Conservation (phyloP, 2,329 filamentous ascomycete species). For the Hyphodiscus sp. region DNA sequence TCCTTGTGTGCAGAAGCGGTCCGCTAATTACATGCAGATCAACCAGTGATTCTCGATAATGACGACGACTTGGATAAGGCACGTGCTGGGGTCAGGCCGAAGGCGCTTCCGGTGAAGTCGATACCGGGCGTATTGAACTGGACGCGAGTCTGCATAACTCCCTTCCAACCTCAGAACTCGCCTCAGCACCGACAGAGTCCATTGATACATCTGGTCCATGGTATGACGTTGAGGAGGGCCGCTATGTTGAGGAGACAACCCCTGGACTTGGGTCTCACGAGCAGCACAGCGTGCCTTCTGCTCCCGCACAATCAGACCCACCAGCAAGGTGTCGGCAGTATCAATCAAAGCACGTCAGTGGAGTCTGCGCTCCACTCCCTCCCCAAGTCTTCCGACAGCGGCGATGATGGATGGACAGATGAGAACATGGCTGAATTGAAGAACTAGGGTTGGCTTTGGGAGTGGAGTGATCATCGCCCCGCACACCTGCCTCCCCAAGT, state of each 20-base stretch:
- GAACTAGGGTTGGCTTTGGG: conserved; percentile 2
- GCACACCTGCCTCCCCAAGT: conserved; percentile 4
- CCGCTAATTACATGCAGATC: conserved; percentile 5
- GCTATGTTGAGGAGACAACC: conserved; percentile 9
- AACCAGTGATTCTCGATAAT: conserved; percentile 12
- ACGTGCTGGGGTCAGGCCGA: conserved; percentile 3
- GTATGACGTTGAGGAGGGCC: conserved; percentile 11
- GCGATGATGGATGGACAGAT: conserved; percentile 5
- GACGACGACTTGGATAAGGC: neutral
- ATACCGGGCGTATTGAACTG: no score
- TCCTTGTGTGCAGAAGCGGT: conserved; percentile 1
- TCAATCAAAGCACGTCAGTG: conserved; percentile 3
- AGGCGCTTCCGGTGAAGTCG: conserved; percentile 1
- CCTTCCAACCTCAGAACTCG: conserved; percentile 9
- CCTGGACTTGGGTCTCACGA: conserved; percentile 8
- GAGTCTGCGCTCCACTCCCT: conserved; percentile 4
- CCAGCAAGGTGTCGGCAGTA: conserved; percentile 6
- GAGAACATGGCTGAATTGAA: conserved; percentile 2
- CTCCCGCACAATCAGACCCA: conserved; percentile 2
- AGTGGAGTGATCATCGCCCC: neutral
- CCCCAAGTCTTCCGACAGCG: conserved; percentile 1
- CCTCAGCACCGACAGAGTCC: conserved; percentile 9
- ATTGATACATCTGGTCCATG: conserved; percentile 1
- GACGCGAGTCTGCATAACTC: neutral
- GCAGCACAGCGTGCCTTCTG: conserved; percentile 10